A percentile compares a stretch with the other conserved stretches of the same genome.
These are phyloP conservation scores for Colletotrichum chlorophyti DNA, from an alignment of 2,329 filamentous ascomycete species.

Conservation along the genomic window DNA sequence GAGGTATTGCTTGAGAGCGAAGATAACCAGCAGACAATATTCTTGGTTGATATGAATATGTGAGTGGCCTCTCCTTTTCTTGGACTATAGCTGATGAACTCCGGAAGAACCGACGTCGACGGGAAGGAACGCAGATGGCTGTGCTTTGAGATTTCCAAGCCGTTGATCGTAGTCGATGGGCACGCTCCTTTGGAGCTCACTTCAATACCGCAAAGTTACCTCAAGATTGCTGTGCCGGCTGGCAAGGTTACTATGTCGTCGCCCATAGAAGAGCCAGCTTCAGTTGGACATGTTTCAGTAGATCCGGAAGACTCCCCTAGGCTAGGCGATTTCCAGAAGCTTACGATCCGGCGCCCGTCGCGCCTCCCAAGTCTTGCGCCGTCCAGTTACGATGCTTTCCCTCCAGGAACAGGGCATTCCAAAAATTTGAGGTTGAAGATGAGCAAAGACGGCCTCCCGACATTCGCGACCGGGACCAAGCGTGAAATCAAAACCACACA, in stretches of 20 bases:
- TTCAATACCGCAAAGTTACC: conserved; percentile 12
- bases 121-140: conserved; percentile 14
- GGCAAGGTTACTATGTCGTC: conserved; percentile 4
- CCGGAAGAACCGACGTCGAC: conserved; percentile 3
- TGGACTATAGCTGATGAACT: not conserved
- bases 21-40: not conserved
- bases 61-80: not conserved
- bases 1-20: conserved; percentile 7
- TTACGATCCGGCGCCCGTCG: not conserved
- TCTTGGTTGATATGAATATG: conserved; percentile 22
- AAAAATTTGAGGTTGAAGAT: conserved; percentile 6
- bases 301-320: not conserved
- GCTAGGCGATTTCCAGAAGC: not conserved
- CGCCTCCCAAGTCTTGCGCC: too few species aligned
- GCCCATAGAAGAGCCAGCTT: not conserved
- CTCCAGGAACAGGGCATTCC: not conserved
- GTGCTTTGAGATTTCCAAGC: conserved; percentile 16
- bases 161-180: conserved; percentile 3
- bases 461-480: conserved; percentile 14
- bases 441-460: conserved; percentile 20
- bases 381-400: too few species aligned
- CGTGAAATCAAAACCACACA: not conserved
- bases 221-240: conserved; percentile 22
- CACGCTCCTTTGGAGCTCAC: conserved; percentile 12
- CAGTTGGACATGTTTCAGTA: not conserved